Percentiles rank a stretch among this genome's conserved stretches.
Conservation (phyloP, 306 rosid genomes). For the Lagenaria siceraria region DNA sequence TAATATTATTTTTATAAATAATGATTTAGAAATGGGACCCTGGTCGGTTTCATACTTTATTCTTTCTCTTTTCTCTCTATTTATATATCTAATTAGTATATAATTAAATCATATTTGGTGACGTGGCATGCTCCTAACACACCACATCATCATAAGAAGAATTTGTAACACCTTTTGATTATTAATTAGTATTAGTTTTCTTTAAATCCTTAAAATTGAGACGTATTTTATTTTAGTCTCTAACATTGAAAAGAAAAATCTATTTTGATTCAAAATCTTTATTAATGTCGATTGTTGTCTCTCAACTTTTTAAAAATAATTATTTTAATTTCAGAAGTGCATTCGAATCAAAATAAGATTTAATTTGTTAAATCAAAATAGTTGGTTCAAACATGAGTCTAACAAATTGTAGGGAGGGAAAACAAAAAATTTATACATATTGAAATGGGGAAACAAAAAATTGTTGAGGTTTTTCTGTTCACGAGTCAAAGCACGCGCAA, state of each 20-base stretch:
- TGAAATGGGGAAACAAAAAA: background rate
- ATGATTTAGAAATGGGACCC: constrained; percentile 49
- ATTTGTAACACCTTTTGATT: background rate
- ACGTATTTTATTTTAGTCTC: background rate
- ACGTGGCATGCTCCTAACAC: background rate
- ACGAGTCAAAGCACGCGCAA: constrained; percentile 8
- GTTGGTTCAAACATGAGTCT: too few species aligned
- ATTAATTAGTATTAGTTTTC: too few species aligned
- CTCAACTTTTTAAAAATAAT: too few species aligned
- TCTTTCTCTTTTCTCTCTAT: background rate
- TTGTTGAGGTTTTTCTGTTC: background rate
- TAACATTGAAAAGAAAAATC: too few species aligned
- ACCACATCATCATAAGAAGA: background rate
- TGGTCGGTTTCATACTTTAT: constrained; percentile 39
- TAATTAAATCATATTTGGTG: background rate
- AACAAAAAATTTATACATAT: background rate
- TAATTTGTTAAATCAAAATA: too few species aligned
- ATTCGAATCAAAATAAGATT: too few species aligned
- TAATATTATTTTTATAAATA: constrained; percentile 17
- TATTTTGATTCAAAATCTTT: too few species aligned
- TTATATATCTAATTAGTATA: background rate
- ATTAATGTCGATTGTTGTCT: too few species aligned
- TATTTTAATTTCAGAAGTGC: too few species aligned
- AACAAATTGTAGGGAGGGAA: too few species aligned
- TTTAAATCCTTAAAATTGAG: background rate